A percentile compares a stretch with the other conserved stretches of the same genome.
phyloP scores from a whole-genome alignment of 129 eudicot genomes.

The Gnaphalium uliginosum region DNA sequence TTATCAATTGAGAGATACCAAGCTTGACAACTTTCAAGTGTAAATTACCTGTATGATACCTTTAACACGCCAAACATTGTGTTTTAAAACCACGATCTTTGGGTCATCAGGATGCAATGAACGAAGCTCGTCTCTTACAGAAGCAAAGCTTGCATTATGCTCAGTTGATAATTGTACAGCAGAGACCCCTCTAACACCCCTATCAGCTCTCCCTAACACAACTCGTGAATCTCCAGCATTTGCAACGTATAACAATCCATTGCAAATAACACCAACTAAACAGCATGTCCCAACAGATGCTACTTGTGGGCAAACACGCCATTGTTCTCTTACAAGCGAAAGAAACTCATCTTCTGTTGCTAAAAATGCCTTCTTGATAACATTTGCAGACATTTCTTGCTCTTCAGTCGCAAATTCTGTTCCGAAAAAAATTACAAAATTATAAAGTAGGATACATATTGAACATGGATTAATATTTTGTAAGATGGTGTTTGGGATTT shows the following conservation, averaged over 20 bases:
- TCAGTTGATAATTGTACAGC: constrained; percentile 85
- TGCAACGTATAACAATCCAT: constrained; percentile 70
- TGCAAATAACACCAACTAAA: constrained; percentile 77
- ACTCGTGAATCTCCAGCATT: constrained; percentile 97
- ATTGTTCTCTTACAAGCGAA: constrained; percentile 63
- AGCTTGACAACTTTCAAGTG: constrained; percentile 6
- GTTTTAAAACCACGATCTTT: constrained; percentile 78
- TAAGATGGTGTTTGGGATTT: too few species aligned
- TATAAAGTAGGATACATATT: not conserved
- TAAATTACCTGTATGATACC: constrained; percentile 84
- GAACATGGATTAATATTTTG: too few species aligned
- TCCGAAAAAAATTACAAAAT: not conserved
- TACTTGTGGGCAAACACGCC: constrained; percentile 65
- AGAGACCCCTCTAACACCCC: constrained; percentile 51
- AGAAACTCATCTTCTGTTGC: constrained; percentile 87
- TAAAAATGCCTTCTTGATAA: constrained; percentile 78
- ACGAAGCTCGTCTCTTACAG: constrained; percentile 75
- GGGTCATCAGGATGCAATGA: constrained; percentile 81
- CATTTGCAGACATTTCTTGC: constrained; percentile 68
- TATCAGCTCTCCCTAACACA: constrained; percentile 80
- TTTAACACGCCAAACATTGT: constrained; percentile 95
- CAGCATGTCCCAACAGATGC: constrained; percentile 93
- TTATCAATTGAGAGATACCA: not conserved
- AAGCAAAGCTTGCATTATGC: constrained; percentile 75
- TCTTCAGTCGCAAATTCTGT: constrained; percentile 77